Base-by-base conservation (phyloP, 176 grass and related monocot species). In the Triticum turgidum region DNA sequence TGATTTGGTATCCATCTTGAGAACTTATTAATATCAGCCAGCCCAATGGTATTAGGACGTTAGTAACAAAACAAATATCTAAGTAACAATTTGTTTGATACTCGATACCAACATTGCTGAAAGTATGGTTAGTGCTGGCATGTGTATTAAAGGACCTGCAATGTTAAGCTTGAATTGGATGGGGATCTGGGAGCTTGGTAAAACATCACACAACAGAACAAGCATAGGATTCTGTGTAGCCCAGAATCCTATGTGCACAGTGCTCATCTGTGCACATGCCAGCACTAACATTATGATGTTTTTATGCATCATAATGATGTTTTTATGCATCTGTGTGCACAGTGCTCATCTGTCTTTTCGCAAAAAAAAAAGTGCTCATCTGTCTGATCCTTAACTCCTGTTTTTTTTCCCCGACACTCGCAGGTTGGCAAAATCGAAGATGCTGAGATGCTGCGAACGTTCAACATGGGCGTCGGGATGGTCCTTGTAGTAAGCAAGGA, bases 401-500 rank as follows among this genome's bases (percentile, higher is more conserved):
- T 15, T 15, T 37, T 81, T 72, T 7, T 2, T 4, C 4, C 6
- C 35, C 1, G 25, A 20, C n/a, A 65, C 47, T 29, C 62, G 39
- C 77, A 98, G 96, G 93, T 86, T 89, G 96, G 96, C 75, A 91
- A 81, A 80, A 94, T 98, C 37, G 90, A 92, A 42, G 93, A 89
- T 64, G 83, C 88, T 1, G 96, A 96, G 88, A 98, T 98, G 96
- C 88, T 88, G 24, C 89, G 93, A 68, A 98, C 93, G 4, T 98
- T 98, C 84, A 98, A 98, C 62, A 98, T 98, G 96, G 96, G 93
- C 1, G 86, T 96, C 0, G 96, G 96, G 30, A 98, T 98, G 96
- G 96, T 96, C 67, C 82, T 98, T 49, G 90, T 95, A 10, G 82
- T 94, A 29, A 91, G 89, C 82, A 90, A 78, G 21, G 90, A 92